Evolutionary conservation across 1,284 basidiomycete genomes (phyloP).

Genomic region (Tylopilus sp.): DNA sequence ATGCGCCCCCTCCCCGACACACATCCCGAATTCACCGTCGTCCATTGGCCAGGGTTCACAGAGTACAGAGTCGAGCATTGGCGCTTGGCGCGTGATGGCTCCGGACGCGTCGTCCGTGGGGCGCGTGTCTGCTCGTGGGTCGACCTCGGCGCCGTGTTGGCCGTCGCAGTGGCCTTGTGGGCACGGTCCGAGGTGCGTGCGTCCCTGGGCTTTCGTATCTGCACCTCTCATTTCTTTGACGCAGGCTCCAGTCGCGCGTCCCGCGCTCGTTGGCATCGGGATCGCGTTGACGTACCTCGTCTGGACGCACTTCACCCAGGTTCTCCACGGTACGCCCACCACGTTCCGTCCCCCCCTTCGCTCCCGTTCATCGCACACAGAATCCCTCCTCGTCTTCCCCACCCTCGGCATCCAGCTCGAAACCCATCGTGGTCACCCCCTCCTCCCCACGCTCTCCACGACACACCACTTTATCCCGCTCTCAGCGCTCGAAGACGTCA

Average conservation of each 20-base stretch:
- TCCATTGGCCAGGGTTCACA: constrained; percentile 41
- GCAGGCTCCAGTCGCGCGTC: not conserved
- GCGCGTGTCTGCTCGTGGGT: constrained; percentile 34
- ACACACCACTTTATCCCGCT: constrained; percentile 58
- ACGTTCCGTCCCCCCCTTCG: not conserved
- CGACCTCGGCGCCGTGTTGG: constrained; percentile 35
- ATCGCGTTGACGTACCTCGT: constrained; percentile 17
- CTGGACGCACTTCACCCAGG: no score
- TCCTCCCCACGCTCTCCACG: constrained; percentile 33
- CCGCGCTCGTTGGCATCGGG: constrained; percentile 9
- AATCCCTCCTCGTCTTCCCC: constrained; percentile 63
- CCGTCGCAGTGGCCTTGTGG: constrained; percentile 12
- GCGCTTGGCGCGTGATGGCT: constrained; percentile 40
- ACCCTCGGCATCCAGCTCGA: constrained; percentile 68
- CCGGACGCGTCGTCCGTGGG: constrained; percentile 31
- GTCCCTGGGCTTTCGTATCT: no score
- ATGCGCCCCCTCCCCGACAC: constrained; percentile 49
- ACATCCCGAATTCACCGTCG: constrained; percentile 51
- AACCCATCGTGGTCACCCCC: constrained; percentile 53
- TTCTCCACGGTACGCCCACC: constrained; percentile 48
- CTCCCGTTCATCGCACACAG: constrained; percentile 39
- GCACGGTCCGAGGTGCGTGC: not conserved
- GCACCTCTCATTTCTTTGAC: no score
- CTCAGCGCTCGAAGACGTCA: constrained; percentile 49
- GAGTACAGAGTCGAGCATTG: constrained; percentile 56